Percentiles rank a stretch among this genome's conserved stretches.
phyloP scores from a whole-genome alignment of 176 grass and related monocot genomes.

The Melocanna baccifera region DNA sequence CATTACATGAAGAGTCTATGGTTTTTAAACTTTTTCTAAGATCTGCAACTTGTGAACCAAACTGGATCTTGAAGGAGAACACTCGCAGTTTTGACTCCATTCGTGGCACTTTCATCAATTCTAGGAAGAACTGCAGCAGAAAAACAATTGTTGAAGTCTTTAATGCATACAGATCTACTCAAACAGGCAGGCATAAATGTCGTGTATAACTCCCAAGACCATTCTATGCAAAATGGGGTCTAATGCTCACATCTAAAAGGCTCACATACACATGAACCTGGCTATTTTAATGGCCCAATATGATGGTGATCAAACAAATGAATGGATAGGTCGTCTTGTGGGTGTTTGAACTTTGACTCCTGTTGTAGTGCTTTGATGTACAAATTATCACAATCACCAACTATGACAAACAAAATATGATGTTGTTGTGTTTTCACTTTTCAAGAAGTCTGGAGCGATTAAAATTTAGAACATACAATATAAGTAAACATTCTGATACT shows the following conservation, averaged over 20 bases:
- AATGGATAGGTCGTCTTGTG: background rate
- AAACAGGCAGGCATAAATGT: constrained; percentile 12
- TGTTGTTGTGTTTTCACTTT: background rate
- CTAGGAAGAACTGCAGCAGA: constrained; percentile 83
- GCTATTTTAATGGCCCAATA: background rate
- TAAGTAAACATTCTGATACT: background rate
- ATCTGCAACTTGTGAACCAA: constrained; percentile 81
- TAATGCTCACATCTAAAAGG: background rate
- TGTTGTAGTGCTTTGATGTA: background rate
- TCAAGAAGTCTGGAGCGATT: background rate
- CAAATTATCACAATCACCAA: background rate
- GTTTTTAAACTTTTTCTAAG: constrained; percentile 76
- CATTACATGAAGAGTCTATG: constrained; percentile 74
- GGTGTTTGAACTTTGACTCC: background rate
- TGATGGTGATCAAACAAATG: constrained; percentile 14
- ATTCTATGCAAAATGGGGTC: background rate
- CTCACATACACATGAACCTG: background rate
- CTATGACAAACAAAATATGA: background rate
- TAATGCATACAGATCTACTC: constrained; percentile 15
- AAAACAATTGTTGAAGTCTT: constrained; percentile 22
- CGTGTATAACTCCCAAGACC: background rate
- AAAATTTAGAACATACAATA: background rate
- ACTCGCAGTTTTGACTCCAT: constrained; percentile 96
- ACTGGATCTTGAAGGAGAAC: constrained; percentile 98
- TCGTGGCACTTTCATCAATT: constrained; percentile 98